Evolutionary conservation across 164 flowering plant genomes (phyloP), one percentile per base, ranked within the genome.

Genomic region (Magnolia officinalis): DNA sequence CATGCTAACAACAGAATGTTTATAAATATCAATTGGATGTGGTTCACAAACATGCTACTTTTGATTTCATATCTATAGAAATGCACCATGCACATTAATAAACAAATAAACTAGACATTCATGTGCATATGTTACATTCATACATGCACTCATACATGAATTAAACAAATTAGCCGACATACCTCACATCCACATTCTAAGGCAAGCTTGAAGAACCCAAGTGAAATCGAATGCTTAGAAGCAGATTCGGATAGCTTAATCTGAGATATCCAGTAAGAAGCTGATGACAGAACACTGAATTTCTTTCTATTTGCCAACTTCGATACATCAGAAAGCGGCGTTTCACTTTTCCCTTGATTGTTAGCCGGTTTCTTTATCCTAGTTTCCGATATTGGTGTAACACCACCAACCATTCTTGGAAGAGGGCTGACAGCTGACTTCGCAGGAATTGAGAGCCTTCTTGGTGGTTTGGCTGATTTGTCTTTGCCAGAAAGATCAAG

Each of bases 201-300:
- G 19, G 97, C 99, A 77, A 96, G 97, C 77, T 92, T 96, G 82
- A 96, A 96, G 78, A 96, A 94, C 0, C 93, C 97, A 80, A 96
- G 88, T 49, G 99, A 96, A 75, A 96, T 73, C 2, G 89, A 81
- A 80, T 94, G 99, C 82, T 91, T 94, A 7, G 85, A 86, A 82
- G 89, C 92, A 50, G 93, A 81, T 87, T 94, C 99, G 37, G 99
- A 88, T 16, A 87, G 89, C 86, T 90, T 92, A 78, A 96, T 91
- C 82, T 94, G 98, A 3, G 86, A 68, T 6, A 92, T 70, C 99
- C 99, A 96, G 73, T 96, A 96, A 24, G 97, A 89, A 50, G 90
- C 83, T 3, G 97, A 91, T 0, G 86, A 81, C 21, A 96, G 78
- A 71, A 79, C 76, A 68, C 72, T 85, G 81, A 87, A 91, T 80